These are phyloP conservation scores for Fonsecaea monophora DNA, from an alignment of 2,329 filamentous ascomycete species.

Conservation along the genomic window DNA sequence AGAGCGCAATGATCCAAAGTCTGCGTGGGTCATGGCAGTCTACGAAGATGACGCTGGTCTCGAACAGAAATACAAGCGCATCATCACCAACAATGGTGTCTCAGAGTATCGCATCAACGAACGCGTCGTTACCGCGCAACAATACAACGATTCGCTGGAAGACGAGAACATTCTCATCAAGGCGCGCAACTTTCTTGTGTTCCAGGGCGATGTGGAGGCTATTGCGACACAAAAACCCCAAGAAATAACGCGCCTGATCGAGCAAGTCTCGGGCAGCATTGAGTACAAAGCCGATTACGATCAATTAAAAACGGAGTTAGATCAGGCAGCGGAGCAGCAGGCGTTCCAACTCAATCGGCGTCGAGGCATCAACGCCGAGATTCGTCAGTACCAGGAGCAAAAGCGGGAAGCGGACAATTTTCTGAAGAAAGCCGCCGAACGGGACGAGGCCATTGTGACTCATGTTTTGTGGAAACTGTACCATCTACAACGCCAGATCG, in stretches of 20 bases:
- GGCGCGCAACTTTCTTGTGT: slow-evolving; percentile 95
- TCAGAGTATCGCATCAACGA: slow-evolving; percentile 99
- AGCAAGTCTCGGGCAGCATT: slow-evolving; percentile 95
- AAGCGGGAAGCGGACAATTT: slow-evolving; percentile 95
- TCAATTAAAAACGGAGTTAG: slow-evolving; percentile 80
- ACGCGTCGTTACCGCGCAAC: slow-evolving; percentile 80
- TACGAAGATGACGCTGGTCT: slow-evolving; percentile 97
- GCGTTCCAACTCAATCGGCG: slow-evolving; percentile 86
- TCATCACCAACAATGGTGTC: slow-evolving; percentile 83
- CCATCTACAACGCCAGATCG: slow-evolving; percentile 91
- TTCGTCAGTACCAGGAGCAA: slow-evolving; percentile 96
- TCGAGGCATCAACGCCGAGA: slow-evolving; percentile 94
- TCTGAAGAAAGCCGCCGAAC: slow-evolving; percentile 85
- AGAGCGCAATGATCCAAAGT: slow-evolving; percentile 78
- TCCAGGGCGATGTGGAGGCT: slow-evolving; percentile 96
- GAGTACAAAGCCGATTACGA: slow-evolving; percentile 97
- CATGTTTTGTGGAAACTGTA: slow-evolving; percentile 97
- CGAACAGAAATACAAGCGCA: slow-evolving; percentile 93
- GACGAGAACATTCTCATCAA: slow-evolving; percentile 97
- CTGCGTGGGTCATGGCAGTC: slow-evolving; percentile 98
- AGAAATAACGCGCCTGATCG: slow-evolving; percentile 89
- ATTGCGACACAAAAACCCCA: slow-evolving; percentile 95
- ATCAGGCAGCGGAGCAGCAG: slow-evolving; percentile 86
- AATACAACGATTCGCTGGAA: slow-evolving; percentile 93
- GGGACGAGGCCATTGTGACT: slow-evolving; percentile 87